Conservation (phyloP, 441 rosid genomes). For the Gossypium trilobum region DNA sequence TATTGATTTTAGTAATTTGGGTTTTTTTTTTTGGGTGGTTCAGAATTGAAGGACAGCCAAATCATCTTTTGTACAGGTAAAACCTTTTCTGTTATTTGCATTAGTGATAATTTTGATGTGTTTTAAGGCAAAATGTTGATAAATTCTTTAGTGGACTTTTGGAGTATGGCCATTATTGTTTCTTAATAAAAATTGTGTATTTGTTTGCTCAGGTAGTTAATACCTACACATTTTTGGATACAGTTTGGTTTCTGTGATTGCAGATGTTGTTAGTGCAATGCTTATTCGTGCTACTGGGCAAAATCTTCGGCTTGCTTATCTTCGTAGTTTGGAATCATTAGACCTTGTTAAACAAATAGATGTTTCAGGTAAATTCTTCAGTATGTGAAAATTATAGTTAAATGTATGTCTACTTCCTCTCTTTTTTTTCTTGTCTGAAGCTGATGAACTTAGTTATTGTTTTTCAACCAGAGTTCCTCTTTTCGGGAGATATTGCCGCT, state of each 20-base stretch:
- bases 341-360: constrained; percentile 32
- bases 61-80: constrained; percentile 70
- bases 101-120: neutral
- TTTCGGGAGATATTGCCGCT: constrained; percentile 76
- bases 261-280: constrained; percentile 74
- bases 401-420: constrained; percentile 6
- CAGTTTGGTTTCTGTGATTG: constrained; percentile 74
- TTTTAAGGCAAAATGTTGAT: neutral
- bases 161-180: neutral
- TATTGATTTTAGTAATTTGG: neutral
- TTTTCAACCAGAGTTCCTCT: constrained; percentile 35
- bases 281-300: constrained; percentile 65
- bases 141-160: neutral
- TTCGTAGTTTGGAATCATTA: constrained; percentile 42
- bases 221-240: constrained; percentile 44
- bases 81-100: neutral
- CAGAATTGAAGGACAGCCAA: constrained; percentile 77
- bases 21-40: constrained; percentile 12
- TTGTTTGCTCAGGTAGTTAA: constrained; percentile 15
- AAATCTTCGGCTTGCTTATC: constrained; percentile 48
- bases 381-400: neutral
- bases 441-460: constrained; percentile 13
- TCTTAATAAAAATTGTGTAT: neutral
- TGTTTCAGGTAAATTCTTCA: constrained; percentile 37
- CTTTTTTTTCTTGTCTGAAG: constrained; percentile 10